These are phyloP conservation scores for Kodamaea suecica DNA, from an alignment of 1,139 yeast genomes.

Conservation along the genomic window DNA sequence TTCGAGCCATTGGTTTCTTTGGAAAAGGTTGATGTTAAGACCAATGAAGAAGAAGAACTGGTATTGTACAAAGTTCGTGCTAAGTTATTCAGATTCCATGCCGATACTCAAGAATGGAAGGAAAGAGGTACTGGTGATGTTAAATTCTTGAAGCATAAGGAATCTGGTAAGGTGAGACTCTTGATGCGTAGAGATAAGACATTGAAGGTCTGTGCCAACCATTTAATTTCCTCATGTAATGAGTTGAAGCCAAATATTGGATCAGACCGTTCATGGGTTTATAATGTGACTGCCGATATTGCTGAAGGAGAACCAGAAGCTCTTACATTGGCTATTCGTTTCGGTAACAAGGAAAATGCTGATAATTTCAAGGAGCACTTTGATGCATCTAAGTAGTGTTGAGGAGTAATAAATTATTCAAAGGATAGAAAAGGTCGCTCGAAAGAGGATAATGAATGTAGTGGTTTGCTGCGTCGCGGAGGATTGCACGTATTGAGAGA, in stretches of 20 bases:
- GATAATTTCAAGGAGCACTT: slow-evolving; percentile 92
- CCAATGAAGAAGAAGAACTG: slow-evolving; percentile 95
- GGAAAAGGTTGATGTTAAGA: slow-evolving; percentile 94
- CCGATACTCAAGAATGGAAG: slow-evolving; percentile 90
- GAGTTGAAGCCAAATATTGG: slow-evolving; percentile 91
- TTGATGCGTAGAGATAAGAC: slow-evolving; percentile 99
- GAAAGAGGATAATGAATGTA: no score
- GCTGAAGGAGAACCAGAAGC: slow-evolving; percentile 97
- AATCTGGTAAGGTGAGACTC: slow-evolving; percentile 75
- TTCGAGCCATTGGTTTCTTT: slow-evolving; percentile 94
- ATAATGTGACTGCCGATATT: slow-evolving; percentile 88
- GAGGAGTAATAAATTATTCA: neutral
- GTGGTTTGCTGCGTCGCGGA: no score
- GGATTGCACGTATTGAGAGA: no score
- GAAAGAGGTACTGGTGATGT: slow-evolving; percentile 99
- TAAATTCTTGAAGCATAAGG: slow-evolving; percentile 87
- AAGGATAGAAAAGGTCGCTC: no score
- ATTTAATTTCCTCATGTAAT: slow-evolving; percentile 81
- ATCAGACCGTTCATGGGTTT: slow-evolving; percentile 97
- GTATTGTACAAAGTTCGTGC: slow-evolving; percentile 88
- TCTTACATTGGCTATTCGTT: slow-evolving; percentile 93
- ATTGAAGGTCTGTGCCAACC: slow-evolving; percentile 96
- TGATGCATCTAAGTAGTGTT: slow-evolving; percentile 35
- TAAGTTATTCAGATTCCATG: slow-evolving; percentile 86
- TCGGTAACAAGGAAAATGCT: slow-evolving; percentile 96